Evolutionary conservation across 1,284 basidiomycete species (phyloP).

Genomic region (Boletellus deceptivus): DNA sequence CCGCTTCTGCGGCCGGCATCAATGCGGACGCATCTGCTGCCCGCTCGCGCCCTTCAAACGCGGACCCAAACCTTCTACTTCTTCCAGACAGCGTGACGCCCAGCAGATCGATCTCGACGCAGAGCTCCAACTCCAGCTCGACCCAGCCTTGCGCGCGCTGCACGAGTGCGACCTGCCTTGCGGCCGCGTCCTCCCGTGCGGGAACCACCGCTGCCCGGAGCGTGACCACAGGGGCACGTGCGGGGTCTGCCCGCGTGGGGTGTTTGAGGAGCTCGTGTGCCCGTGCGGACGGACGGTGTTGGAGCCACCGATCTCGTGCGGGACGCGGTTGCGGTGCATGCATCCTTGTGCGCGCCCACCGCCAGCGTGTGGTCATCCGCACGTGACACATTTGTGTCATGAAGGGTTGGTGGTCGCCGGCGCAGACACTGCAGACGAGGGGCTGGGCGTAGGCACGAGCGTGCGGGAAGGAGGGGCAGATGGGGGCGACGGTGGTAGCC

Average conservation of each 20-base stretch:
- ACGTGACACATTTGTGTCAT: conserved; percentile 78
- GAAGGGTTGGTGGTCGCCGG: conserved; percentile 38
- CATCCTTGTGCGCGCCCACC: conserved; percentile 76
- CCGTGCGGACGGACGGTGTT: conserved; percentile 72
- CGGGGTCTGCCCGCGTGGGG: conserved; percentile 78
- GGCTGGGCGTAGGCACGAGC: conserved; percentile 5
- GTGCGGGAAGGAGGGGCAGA: conserved; percentile 10
- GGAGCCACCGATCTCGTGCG: conserved; percentile 75
- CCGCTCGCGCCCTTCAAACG: conserved; percentile 65
- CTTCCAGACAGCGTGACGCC: conserved; percentile 40
- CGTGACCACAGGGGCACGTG: conserved; percentile 82
- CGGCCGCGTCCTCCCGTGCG: conserved; percentile 69
- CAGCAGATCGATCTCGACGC: conserved; percentile 21
- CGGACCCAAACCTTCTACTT: conserved; percentile 47
- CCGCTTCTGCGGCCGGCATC: conserved; percentile 78
- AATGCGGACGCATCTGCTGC: conserved; percentile 81
- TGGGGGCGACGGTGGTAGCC: conserved; percentile 1
- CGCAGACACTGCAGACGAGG: conserved; percentile 22
- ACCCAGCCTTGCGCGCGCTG: conserved; percentile 58
- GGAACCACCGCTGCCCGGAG: conserved; percentile 73
- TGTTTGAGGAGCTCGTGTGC: conserved; percentile 88
- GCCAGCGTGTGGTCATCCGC: conserved; percentile 79
- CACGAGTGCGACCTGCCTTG: conserved; percentile 83
- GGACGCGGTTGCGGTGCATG: conserved; percentile 71
- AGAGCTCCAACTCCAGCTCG: conserved; percentile 27